phyloP scores from a whole-genome alignment of 1,284 basidiomycete genomes.

The Cutaneotrichosporon sp. region DNA sequence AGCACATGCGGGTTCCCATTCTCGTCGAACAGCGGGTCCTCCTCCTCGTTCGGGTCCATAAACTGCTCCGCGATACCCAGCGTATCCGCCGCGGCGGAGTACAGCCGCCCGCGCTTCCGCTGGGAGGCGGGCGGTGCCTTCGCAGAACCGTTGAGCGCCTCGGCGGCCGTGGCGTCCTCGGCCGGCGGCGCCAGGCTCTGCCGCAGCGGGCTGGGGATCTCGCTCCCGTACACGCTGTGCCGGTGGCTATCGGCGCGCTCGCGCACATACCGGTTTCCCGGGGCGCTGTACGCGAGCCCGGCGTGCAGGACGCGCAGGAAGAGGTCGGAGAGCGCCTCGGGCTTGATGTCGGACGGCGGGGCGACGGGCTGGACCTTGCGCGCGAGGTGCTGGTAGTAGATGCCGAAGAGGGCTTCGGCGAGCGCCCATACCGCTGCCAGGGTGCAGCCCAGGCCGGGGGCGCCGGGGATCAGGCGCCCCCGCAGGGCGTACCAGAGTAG shows the following conservation, averaged over 20 bases:
- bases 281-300: constrained; percentile 47
- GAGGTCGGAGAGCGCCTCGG: constrained; percentile 62
- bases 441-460: neutral
- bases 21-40: constrained; percentile 21
- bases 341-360: constrained; percentile 51
- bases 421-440: constrained; percentile 39
- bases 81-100: constrained; percentile 13
- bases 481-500: constrained; percentile 57
- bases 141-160: neutral
- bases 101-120: constrained; percentile 13
- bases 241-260: neutral
- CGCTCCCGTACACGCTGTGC: neutral
- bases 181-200: neutral
- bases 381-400: constrained; percentile 67
- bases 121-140: too few species aligned
- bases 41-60: constrained; percentile 27
- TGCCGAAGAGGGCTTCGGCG: constrained; percentile 63
- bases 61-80: constrained; percentile 27
- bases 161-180: neutral
- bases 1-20: constrained; percentile 24
- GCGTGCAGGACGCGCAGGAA: constrained; percentile 64
- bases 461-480: constrained; percentile 43
- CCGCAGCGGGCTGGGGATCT: neutral
- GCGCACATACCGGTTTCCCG: neutral
- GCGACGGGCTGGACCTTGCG: constrained; percentile 60